These are phyloP conservation scores for Phoma sp. DNA, from an alignment of 2,329 filamentous ascomycete genomes.

Conservation along the genomic window DNA sequence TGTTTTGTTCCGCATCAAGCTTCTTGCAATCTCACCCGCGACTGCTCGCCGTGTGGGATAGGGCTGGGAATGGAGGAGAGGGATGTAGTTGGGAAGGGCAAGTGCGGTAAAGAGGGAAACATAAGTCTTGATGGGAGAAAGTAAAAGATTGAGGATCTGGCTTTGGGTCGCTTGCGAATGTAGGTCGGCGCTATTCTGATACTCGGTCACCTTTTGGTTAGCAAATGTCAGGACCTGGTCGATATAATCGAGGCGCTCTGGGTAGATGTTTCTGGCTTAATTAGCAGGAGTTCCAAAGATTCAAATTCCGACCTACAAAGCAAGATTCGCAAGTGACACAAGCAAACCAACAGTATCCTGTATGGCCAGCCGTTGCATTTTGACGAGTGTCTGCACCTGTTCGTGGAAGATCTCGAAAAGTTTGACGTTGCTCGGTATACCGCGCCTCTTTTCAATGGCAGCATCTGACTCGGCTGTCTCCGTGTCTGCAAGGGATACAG, in stretches of 20 bases:
- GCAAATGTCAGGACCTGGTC: conserved; percentile 93
- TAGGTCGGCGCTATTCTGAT: conserved; percentile 92
- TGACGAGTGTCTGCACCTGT: conserved; percentile 92
- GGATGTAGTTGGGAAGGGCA: conserved; percentile 88
- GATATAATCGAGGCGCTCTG: conserved; percentile 88
- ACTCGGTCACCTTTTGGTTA: conserved; percentile 82
- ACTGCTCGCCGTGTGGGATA: conserved; percentile 91
- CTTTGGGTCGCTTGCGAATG: conserved; percentile 87
- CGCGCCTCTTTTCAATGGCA: conserved; percentile 54
- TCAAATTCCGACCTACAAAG: conserved; percentile 62
- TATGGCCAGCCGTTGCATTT: conserved; percentile 86
- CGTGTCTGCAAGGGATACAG: conserved; percentile 41
- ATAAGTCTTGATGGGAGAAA: conserved; percentile 88
- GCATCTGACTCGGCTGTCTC: conserved; percentile 51
- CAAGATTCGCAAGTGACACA: conserved; percentile 91
- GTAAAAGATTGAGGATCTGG: conserved; percentile 86
- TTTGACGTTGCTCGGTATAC: conserved; percentile 78
- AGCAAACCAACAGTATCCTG: conserved; percentile 93
- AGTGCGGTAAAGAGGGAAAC: conserved; percentile 95
- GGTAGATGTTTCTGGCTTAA: conserved; percentile 77
- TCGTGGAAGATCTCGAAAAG: conserved; percentile 98
- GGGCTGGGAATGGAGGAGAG: conserved; percentile 86
- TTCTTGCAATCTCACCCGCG: conserved; percentile 84
- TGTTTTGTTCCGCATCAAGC: conserved; percentile 81
- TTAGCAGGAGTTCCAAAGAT: conserved; percentile 29